Conservation (phyloP, 176 grass and related monocot genomes). For the Carex cristatella region DNA sequence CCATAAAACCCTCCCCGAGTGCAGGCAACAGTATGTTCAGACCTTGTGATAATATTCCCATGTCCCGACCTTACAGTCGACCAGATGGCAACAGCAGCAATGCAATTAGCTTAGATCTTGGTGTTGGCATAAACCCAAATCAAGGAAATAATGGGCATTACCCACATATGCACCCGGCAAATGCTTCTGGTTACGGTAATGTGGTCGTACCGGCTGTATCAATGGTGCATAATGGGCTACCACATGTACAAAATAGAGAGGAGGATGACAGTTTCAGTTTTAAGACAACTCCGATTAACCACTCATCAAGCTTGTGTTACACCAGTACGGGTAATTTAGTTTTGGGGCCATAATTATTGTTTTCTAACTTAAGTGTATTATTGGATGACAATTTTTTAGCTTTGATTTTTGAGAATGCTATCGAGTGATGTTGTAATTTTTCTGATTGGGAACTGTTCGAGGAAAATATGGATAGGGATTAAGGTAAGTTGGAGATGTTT, state of each 20-base stretch:
- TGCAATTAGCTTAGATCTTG: conserved; percentile 77
- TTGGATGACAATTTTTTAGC: conserved; percentile 9
- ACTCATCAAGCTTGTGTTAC: conserved; percentile 84
- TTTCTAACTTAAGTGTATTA: conserved; percentile 21
- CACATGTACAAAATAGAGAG: conserved; percentile 36
- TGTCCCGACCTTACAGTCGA: conserved; percentile 51
- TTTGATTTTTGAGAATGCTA: conserved; percentile 19
- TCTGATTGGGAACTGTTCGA: not conserved
- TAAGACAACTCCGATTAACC: conserved; percentile 56
- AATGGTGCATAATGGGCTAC: conserved; percentile 7
- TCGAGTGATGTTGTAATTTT: conserved; percentile 12
- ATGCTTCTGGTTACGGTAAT: conserved; percentile 34
- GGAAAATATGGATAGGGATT: not conserved
- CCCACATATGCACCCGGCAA: conserved; percentile 50
- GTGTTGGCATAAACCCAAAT: conserved; percentile 82
- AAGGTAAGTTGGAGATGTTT: not conserved
- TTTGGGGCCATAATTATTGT: conserved; percentile 55
- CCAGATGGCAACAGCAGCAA: conserved; percentile 47
- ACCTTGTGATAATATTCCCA: conserved; percentile 38
- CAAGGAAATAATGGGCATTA: conserved; percentile 58
- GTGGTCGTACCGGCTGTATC: conserved; percentile 37
- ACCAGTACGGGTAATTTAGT: conserved; percentile 76
- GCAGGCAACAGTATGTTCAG: conserved; percentile 56
- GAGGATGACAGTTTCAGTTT: conserved; percentile 78
- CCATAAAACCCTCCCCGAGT: conserved; percentile 1